These are phyloP conservation scores for Phialemoniopsis sp. DNA, from an alignment of 2,329 filamentous ascomycete species.

Conservation along the genomic window DNA sequence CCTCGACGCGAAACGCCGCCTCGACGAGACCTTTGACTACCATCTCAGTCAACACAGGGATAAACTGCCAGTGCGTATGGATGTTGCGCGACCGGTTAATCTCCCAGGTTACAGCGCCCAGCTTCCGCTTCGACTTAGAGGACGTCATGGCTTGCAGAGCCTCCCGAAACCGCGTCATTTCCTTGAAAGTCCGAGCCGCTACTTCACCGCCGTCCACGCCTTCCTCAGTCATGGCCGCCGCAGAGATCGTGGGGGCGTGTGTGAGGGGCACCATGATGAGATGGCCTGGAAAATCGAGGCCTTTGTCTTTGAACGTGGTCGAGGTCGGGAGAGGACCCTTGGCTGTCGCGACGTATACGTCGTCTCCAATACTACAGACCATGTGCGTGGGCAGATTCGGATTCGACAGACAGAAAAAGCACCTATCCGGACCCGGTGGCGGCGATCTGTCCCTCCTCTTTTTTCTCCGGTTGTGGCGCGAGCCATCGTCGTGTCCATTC, in stretches of 20 bases:
- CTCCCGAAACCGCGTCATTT: slow-evolving; percentile 80
- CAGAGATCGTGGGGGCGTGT: slow-evolving; percentile 71
- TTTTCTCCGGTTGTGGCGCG: slow-evolving; percentile 30
- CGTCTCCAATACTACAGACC: slow-evolving; percentile 82
- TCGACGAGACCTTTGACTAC: slow-evolving; percentile 74
- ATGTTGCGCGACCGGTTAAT: slow-evolving; percentile 78
- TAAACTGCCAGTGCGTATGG: slow-evolving; percentile 90
- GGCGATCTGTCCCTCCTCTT: slow-evolving; percentile 47
- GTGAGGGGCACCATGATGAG: slow-evolving; percentile 86
- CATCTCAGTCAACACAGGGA: slow-evolving; percentile 68
- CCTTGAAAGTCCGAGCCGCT: slow-evolving; percentile 60
- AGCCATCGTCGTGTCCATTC: slow-evolving; percentile 35
- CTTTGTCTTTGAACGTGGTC: slow-evolving; percentile 59
- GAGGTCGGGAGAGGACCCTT: slow-evolving; percentile 80
- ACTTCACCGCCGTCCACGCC: slow-evolving; percentile 37
- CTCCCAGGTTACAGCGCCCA: slow-evolving; percentile 89
- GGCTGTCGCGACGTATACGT: slow-evolving; percentile 84
- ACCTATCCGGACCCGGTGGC: slow-evolving; percentile 69
- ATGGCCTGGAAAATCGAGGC: slow-evolving; percentile 75
- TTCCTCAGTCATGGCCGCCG: slow-evolving; percentile 38
- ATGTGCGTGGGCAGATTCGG: slow-evolving; percentile 80
- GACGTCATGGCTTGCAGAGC: slow-evolving; percentile 76
- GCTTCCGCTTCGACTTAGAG: slow-evolving; percentile 45
- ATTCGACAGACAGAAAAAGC: slow-evolving; percentile 95
- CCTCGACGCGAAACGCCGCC: slow-evolving; percentile 83